phyloP scores from a whole-genome alignment of 1,139 yeast species.

The Blastobotrys buckinghamii region DNA sequence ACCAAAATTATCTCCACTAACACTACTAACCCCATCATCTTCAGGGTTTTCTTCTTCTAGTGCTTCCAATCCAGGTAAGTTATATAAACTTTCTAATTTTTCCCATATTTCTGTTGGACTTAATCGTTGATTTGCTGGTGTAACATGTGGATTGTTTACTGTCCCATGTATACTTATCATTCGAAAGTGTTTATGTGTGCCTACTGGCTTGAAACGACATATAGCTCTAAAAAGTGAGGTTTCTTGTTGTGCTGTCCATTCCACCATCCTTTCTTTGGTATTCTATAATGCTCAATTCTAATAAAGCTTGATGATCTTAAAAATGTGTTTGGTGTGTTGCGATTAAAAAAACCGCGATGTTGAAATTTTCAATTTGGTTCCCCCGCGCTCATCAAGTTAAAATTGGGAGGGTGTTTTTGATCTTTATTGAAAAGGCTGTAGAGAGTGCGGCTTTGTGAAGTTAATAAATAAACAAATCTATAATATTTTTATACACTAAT shows the following conservation, averaged over 20 bases:
- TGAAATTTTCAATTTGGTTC: no score
- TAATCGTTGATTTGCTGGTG: conserved; percentile 26
- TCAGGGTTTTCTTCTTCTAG: conserved; percentile 37
- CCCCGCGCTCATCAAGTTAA: no score
- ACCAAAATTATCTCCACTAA: conserved; percentile 14
- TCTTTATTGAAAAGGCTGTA: no score
- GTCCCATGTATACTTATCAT: conserved; percentile 50
- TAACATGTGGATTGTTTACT: conserved; percentile 38
- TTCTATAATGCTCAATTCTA: no score
- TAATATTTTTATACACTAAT: no score
- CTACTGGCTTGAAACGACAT: conserved; percentile 66
- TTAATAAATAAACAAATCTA: no score
- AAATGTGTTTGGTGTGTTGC: no score
- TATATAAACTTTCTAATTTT: conserved; percentile 48
- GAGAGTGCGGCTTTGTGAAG: no score
- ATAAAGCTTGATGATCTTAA: no score
- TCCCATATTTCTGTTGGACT: conserved; percentile 52
- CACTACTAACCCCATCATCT: conserved; percentile 2
- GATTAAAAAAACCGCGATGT: no score
- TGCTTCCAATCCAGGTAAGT: conserved; percentile 50
- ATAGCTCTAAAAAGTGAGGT: conserved; percentile 58
- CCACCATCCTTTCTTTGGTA: neutral
- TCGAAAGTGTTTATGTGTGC: conserved; percentile 52
- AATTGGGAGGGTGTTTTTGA: no score
- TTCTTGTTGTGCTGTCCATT: conserved; percentile 61